Conservation (phyloP, 805 yeast genomes). For the Saccharomycopsis sp. region DNA sequence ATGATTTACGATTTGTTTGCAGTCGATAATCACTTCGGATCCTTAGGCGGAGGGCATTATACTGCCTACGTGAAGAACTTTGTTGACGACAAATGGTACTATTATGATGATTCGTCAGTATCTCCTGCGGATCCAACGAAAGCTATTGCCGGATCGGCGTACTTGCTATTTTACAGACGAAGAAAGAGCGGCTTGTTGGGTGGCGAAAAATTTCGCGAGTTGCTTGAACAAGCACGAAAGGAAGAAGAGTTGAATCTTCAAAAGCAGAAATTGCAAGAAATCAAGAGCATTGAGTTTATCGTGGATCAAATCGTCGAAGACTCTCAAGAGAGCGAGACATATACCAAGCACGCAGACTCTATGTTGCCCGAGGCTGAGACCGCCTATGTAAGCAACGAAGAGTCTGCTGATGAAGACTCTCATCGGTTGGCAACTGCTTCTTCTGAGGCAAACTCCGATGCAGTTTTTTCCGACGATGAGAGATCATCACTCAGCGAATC, state of each 20-base stretch:
- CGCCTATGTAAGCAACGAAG: background rate
- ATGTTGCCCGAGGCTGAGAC: background rate
- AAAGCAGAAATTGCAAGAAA: constrained; percentile 4
- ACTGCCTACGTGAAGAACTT: constrained; percentile 83
- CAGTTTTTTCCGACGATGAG: constrained; percentile 3
- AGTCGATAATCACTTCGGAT: constrained; percentile 94
- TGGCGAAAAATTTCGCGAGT: constrained; percentile 36
- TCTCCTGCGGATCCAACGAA: constrained; percentile 50
- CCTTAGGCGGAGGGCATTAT: constrained; percentile 96
- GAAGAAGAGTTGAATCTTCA: constrained; percentile 15
- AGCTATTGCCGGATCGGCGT: constrained; percentile 72
- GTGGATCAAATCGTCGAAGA: constrained; percentile 7
- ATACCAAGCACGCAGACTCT: too few species aligned
- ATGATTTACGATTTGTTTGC: constrained; percentile 78
- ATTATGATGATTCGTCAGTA: constrained; percentile 82
- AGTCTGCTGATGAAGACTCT: background rate
- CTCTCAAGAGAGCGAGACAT: background rate
- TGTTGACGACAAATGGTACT: constrained; percentile 76
- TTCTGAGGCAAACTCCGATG: background rate
- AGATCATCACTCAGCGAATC: constrained; percentile 5
- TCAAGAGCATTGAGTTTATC: constrained; percentile 8
- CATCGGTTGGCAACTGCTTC: background rate
- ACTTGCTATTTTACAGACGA: constrained; percentile 74
- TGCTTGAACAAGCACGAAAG: constrained; percentile 38
- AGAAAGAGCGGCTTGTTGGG: constrained; percentile 38